Percentiles rank a stretch among this genome's conserved stretches.
These are phyloP conservation scores for Mycena chlorophos DNA, from an alignment of 768 basidiomycete genomes.

Conservation along the genomic window DNA sequence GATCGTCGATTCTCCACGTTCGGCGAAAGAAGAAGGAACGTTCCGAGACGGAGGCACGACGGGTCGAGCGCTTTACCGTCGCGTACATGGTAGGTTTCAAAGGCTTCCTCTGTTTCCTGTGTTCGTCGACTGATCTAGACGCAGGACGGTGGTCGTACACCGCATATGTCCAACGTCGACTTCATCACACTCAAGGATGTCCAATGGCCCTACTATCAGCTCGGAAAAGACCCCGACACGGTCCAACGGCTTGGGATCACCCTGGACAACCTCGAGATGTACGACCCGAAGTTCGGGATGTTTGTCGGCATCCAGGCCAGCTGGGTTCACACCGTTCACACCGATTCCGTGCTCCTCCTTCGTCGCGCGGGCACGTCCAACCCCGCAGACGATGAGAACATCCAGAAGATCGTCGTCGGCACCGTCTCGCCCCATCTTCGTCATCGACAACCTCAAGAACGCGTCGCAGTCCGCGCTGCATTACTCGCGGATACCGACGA, in stretches of 20 bases:
- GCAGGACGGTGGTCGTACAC: neutral
- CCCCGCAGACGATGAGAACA: neutral
- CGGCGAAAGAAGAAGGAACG: neutral
- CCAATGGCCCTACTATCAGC: neutral
- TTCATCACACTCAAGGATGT: neutral
- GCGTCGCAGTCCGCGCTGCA: neutral
- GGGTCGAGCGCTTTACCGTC: neutral
- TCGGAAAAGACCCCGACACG: neutral
- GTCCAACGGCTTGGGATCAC: neutral
- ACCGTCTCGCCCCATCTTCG: neutral
- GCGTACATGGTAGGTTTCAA: neutral
- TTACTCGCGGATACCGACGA: neutral
- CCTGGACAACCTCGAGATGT: neutral
- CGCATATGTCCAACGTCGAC: neutral
- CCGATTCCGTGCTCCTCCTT: neutral
- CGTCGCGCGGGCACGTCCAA: neutral
- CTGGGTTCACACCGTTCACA: neutral
- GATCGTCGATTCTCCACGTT: neutral
- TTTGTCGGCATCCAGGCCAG: neutral
- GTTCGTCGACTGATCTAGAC: neutral
- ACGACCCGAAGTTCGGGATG: neutral
- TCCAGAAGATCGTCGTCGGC: neutral
- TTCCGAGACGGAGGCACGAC: neutral
- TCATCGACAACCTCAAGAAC: neutral
- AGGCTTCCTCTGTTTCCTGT: neutral